Evolutionary conservation across 2,329 filamentous ascomycete species (phyloP).

Genomic region (Alternaria alternata): DNA sequence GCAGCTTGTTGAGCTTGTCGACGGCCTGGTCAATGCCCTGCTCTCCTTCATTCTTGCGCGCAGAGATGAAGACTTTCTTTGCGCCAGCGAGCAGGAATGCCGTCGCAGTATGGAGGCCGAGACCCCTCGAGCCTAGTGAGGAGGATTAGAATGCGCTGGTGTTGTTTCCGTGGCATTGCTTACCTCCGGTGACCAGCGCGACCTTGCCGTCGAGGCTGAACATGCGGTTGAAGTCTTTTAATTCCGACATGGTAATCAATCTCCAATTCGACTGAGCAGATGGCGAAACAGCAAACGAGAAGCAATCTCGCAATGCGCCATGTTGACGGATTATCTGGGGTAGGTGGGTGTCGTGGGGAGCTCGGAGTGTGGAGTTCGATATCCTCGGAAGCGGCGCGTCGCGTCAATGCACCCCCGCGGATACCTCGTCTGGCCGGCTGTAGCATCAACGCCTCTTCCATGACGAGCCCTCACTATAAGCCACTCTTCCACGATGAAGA

Average conservation of each 20-base stretch:
- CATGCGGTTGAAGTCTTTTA: slow-evolving; percentile 45
- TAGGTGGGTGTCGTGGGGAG: slow-evolving; percentile 22
- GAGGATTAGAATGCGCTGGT: not conserved
- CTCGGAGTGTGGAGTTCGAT: slow-evolving; percentile 31
- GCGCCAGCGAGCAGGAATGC: slow-evolving; percentile 52
- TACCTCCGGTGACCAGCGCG: slow-evolving; percentile 49
- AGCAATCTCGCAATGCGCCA: slow-evolving; percentile 10
- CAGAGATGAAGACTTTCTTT: slow-evolving; percentile 51
- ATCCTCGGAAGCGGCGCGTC: slow-evolving; percentile 32
- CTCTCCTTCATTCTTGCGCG: slow-evolving; percentile 49
- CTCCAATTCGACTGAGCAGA: not conserved
- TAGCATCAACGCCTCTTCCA: slow-evolving; percentile 16
- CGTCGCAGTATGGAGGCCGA: slow-evolving; percentile 51
- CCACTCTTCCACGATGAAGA: not conserved
- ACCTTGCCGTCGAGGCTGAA: slow-evolving; percentile 51
- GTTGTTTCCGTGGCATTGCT: not conserved
- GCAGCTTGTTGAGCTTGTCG: slow-evolving; percentile 49
- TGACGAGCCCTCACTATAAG: not conserved
- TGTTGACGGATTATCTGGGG: slow-evolving; percentile 19
- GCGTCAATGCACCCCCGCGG: slow-evolving; percentile 29
- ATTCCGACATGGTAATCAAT: slow-evolving; percentile 39
- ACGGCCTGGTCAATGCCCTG: slow-evolving; percentile 52
- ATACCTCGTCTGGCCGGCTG: slow-evolving; percentile 20
- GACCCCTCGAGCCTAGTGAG: slow-evolving; percentile 48
- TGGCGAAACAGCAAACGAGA: not conserved